Percentiles rank a stretch among this genome's conserved stretches.
These are phyloP conservation scores for Juglanconis oblonga DNA, from an alignment of 2,329 filamentous ascomycete genomes.

Conservation along the genomic window DNA sequence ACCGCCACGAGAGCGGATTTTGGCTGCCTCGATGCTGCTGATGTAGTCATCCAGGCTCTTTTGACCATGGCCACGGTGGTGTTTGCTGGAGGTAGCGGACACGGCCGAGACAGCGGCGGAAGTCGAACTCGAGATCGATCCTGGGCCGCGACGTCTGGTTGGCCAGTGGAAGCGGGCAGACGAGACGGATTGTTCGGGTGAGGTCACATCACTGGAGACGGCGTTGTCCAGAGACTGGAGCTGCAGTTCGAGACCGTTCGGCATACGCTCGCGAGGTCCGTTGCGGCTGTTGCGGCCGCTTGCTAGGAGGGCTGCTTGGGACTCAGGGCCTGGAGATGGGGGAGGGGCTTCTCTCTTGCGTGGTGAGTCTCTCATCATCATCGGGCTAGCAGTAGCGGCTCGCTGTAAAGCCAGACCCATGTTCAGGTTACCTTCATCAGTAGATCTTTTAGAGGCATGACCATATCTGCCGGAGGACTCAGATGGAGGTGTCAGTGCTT, in stretches of 20 bases:
- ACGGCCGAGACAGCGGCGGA: conserved; percentile 39
- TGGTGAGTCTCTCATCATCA: conserved; percentile 55
- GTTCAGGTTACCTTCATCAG: conserved; percentile 40
- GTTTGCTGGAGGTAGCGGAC: conserved; percentile 51
- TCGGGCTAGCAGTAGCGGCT: conserved; percentile 65
- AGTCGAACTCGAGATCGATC: conserved; percentile 55
- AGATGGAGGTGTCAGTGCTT: conserved; percentile 18
- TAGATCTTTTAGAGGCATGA: conserved; percentile 35
- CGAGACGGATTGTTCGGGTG: conserved; percentile 55
- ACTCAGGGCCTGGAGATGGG: conserved; percentile 66
- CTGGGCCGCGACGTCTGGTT: conserved; percentile 49
- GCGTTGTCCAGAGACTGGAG: conserved; percentile 56
- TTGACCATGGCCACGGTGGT: conserved; percentile 53
- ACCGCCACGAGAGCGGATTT: conserved; percentile 53
- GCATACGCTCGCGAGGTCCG: conserved; percentile 75
- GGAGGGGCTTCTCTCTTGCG: conserved; percentile 51
- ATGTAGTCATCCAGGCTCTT: conserved; percentile 81
- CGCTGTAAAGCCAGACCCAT: conserved; percentile 53
- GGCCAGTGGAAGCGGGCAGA: conserved; percentile 56
- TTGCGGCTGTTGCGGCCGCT: conserved; percentile 59
- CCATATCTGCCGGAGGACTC: conserved; percentile 21
- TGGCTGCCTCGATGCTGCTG: conserved; percentile 77
- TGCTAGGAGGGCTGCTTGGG: conserved; percentile 61
- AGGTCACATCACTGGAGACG: conserved; percentile 50
- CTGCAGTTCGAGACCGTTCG: conserved; percentile 64